These are phyloP conservation scores for Arabis hirsuta DNA, from an alignment of 345 rosid species.

Conservation along the genomic window DNA sequence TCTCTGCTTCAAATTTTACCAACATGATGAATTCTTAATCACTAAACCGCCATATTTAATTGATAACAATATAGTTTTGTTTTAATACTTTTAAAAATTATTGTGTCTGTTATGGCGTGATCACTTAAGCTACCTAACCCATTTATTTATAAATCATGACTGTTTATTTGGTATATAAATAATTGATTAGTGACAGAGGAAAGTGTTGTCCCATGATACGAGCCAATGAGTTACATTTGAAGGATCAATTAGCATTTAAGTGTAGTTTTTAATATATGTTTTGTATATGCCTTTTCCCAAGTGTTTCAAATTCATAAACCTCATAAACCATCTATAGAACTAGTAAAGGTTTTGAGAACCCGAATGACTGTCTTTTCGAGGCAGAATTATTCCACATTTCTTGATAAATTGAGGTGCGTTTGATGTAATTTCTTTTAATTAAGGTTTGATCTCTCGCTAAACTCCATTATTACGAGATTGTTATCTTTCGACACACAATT, in stretches of 20 bases:
- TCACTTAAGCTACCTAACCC: slow-evolving; percentile 43
- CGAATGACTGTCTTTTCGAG: too few relatives aligned
- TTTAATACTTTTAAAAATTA: slow-evolving; percentile 28
- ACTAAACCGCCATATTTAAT: not conserved
- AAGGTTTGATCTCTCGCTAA: slow-evolving; percentile 24
- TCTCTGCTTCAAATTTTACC: not conserved
- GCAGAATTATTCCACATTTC: too few relatives aligned
- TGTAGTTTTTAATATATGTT: not conserved
- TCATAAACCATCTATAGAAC: not conserved
- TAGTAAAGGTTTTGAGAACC: not conserved
- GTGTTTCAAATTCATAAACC: slow-evolving; percentile 1
- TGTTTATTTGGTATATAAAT: slow-evolving; percentile 9
- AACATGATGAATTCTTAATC: not conserved
- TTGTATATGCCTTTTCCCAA: slow-evolving; percentile 3
- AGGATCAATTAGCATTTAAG: slow-evolving; percentile 6
- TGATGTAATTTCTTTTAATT: not conserved
- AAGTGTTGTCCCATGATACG: slow-evolving; percentile 23
- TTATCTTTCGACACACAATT: slow-evolving; percentile 33
- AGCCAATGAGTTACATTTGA: slow-evolving; percentile 13
- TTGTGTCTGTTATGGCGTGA: slow-evolving; percentile 44
- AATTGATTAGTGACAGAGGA: slow-evolving; percentile 22
- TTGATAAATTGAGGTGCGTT: too few relatives aligned
- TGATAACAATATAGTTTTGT: not conserved
- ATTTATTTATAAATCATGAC: slow-evolving; percentile 24
- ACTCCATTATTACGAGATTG: slow-evolving; percentile 26